Conservation (phyloP, 2,329 filamentous ascomycete species). For the Nannizziopsis barbatae region DNA sequence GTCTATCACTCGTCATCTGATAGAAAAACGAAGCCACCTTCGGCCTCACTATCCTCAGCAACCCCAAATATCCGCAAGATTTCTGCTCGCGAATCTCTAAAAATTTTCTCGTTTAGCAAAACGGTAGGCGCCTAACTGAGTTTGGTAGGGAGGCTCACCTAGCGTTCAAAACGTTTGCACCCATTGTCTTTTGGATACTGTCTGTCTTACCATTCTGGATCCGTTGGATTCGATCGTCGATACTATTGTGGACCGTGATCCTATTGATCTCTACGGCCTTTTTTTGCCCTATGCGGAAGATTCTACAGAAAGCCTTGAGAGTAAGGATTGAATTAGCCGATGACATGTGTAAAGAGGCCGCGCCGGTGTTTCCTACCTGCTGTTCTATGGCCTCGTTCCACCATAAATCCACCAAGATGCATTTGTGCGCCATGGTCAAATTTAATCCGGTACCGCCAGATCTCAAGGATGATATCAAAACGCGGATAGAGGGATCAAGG, state of each 20-base stretch:
- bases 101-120: slow-evolving; percentile 4
- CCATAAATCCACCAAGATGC: slow-evolving; percentile 47
- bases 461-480: slow-evolving; percentile 47
- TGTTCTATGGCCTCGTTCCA: slow-evolving; percentile 53
- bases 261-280: slow-evolving; percentile 50
- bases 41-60: slow-evolving; percentile 6
- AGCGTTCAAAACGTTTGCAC: slow-evolving; percentile 16
- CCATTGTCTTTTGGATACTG: slow-evolving; percentile 20
- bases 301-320: slow-evolving; percentile 43
- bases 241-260: slow-evolving; percentile 44
- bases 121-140: neutral
- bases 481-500: slow-evolving; percentile 27
- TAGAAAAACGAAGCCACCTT: slow-evolving; percentile 8
- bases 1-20: slow-evolving; percentile 2
- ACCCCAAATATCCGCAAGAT: slow-evolving; percentile 12
- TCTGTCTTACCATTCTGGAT: slow-evolving; percentile 47
- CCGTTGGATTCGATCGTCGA: slow-evolving; percentile 47
- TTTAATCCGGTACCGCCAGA: slow-evolving; percentile 50
- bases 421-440: slow-evolving; percentile 49
- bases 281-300: slow-evolving; percentile 54
- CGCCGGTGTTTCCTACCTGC: slow-evolving; percentile 36
- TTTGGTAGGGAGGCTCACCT: slow-evolving; percentile 3
- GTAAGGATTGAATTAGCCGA: neutral
- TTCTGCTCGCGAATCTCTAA: slow-evolving; percentile 11
- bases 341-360: neutral